Conservation (phyloP, 257 asterid genomes). For the Lantana camara region DNA sequence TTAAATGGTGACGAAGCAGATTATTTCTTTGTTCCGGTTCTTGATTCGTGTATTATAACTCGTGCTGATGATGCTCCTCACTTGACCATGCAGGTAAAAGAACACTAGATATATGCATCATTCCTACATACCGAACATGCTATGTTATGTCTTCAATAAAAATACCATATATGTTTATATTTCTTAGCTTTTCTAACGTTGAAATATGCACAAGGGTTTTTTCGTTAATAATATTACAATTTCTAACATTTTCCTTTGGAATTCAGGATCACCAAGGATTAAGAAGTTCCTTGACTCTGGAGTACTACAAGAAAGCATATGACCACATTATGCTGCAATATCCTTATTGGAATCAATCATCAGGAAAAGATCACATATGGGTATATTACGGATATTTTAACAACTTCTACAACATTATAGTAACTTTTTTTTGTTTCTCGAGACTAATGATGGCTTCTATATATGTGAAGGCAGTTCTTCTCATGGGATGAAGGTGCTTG, state of each 20-base stretch:
- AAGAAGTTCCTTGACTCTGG: conserved; percentile 89
- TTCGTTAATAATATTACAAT: neutral
- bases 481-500: conserved; percentile 99
- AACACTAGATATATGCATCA: no score
- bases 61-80: conserved; percentile 99
- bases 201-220: no score
- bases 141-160: no score
- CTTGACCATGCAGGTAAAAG: conserved; percentile 72
- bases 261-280: conserved; percentile 77
- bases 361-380: conserved; percentile 98
- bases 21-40: conserved; percentile 92
- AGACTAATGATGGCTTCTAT: conserved; percentile 26
- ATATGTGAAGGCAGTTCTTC: conserved; percentile 69
- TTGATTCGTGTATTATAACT: conserved; percentile 88
- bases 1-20: conserved; percentile 94
- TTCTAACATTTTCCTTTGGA: conserved; percentile 21
- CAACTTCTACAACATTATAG: neutral
- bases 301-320: conserved; percentile 76
- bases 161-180: no score
- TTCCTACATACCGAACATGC: no score
- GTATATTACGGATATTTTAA: conserved; percentile 40
- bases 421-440: neutral
- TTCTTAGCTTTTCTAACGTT: no score
- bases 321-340: conserved; percentile 69
- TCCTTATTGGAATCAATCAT: conserved; percentile 85